Evolutionary conservation across 345 rosid species (phyloP).

Genomic region (Corchorus olitorius): DNA sequence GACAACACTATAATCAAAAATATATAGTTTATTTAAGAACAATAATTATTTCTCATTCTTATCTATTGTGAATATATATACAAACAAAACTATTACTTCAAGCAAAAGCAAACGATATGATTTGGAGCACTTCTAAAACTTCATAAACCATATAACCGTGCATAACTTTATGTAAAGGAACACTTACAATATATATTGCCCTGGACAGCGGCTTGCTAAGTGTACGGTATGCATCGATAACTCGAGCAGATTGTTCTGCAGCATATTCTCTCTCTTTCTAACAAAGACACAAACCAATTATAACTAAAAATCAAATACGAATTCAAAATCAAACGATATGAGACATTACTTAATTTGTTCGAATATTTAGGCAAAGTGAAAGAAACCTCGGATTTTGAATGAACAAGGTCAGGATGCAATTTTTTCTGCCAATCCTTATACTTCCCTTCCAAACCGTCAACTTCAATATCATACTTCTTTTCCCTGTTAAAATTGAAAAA

Average conservation of each 20-base stretch:
- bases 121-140: background rate
- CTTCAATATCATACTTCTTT: constrained; percentile 64
- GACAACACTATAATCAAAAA: background rate
- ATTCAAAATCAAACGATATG: background rate
- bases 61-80: too few species aligned
- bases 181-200: constrained; percentile 84
- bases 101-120: constrained; percentile 18
- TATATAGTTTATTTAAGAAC: too few species aligned
- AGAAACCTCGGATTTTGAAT: constrained; percentile 82
- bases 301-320: background rate
- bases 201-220: constrained; percentile 60
- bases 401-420: constrained; percentile 95
- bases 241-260: constrained; percentile 83
- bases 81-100: background rate
- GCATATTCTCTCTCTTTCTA: constrained; percentile 82
- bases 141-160: background rate
- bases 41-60: background rate
- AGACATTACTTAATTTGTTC: background rate
- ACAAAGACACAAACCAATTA: constrained; percentile 3
- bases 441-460: constrained; percentile 59
- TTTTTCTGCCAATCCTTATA: constrained; percentile 93
- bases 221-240: constrained; percentile 79
- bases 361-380: background rate
- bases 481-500: constrained; percentile 41
- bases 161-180: background rate